Evolutionary conservation across 257 asterid genomes (phyloP), one percentile per base, ranked within the genome.

Genomic region (Ophiorrhiza pumila): DNA sequence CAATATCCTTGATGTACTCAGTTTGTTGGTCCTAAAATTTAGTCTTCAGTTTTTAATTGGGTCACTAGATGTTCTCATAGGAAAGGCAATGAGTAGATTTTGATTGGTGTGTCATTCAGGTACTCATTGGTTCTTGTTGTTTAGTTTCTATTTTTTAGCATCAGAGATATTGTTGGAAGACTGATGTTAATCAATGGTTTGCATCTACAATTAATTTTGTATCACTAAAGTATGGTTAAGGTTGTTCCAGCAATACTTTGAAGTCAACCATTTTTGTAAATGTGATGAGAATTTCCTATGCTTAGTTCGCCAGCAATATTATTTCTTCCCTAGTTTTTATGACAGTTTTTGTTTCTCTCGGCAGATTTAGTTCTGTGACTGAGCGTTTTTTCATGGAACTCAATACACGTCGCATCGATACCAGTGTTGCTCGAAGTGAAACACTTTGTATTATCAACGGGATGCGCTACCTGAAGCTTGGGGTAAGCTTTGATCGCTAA

Each of bases 301-400:
- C 20, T 64, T 64, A 17, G 12, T 39, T 31, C 49, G 18, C 37
- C 12, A 64, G 50, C 39, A 39, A 39, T 34, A 52, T 69, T 37
- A 52, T 69, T 34, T 69, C 27, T 47, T 20, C 25, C 63, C 35
- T 46, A 32, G 4, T 57, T 60, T 74, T 74, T 64, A 58, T 65
- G 76, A 68, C 59, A 22, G 72, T 46, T 77, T 77, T 66, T 27
- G 71, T 77, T 80, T 81, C 71, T 68, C 73, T 80, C 74, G 55
- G 84, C 87, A 95, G 99, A 84, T 95, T 95, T 83, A 92, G 98
- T 77, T 95, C 99, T 64, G 98, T 95, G 81, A 95, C 98, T 29
- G 99, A 95, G 80, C 97, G 98, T 79, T 95, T 95, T 85, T 95
- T 92, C 93, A 87, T 89, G 97, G 98, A 95, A 84, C 91, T 89